Base-by-base conservation (phyloP, 768 basidiomycete genomes). In the Trametes cinnabarina region DNA sequence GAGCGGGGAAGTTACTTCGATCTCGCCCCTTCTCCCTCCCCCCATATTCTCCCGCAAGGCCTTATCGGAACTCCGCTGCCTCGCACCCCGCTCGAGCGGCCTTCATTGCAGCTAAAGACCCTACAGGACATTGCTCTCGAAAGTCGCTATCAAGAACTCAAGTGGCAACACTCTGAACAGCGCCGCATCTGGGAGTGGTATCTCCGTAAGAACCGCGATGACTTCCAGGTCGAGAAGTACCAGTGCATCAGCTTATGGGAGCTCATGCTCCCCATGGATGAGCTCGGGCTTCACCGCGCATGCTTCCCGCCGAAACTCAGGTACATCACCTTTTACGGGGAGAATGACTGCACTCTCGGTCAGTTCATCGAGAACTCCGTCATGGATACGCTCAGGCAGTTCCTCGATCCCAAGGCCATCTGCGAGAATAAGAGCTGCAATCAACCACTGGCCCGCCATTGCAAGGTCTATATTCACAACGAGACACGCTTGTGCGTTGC, bases 161-260 rank as follows among this genome's bases (percentile, higher is more conserved):
- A 88, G 68, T 87, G 86, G 78, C 86, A 87, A 63, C 90, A 94
- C 55, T 87, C 88, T 63, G 93, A 96, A 64, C 89, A 92, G 62
- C 82, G 89, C 35, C 86, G 91, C 41, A 83, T 96, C 26, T 98
- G 95, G 94, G 91, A 94, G 66, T 97, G 94, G 94, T 96, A 96
- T 68, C 75, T 91, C 11, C 83, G 90, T 48, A 90, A 92, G 73
- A 93, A 94, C 68, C 68, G 76, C 12, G 91, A 94, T 66, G 89
- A 92, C 66, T 88, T 98, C 65, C 82, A 90, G 35, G 90, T 95
- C 40, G 92, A 94, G 69, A 92, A 94, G 69, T 97, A 95, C 66
- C 97, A 98, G 68, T 85, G 87, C 66, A 88, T 98, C 69, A 85
- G 81, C 64, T 73, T 95, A 17, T 84, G 87, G 74, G 86, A 88